Percentiles rank a stretch among this genome's conserved stretches.
These are phyloP conservation scores for Syncephalastrum monosporum DNA, from an alignment of 371 early-diverging fungal genomes.

Conservation along the genomic window DNA sequence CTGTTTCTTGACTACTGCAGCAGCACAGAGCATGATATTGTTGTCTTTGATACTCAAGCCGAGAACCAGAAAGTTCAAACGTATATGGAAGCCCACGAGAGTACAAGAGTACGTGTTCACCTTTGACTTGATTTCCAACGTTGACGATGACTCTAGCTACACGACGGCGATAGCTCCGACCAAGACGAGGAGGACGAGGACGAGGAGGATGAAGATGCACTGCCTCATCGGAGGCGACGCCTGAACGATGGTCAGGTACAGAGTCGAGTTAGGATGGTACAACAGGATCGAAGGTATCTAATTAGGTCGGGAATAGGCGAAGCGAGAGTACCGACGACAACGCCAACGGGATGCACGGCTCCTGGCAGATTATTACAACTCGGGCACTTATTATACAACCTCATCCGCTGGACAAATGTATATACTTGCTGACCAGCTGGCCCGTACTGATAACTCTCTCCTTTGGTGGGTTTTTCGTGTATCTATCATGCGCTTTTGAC, in stretches of 20 bases:
- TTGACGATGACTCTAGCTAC: no score
- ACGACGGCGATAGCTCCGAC: conserved; percentile 7
- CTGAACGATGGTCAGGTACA: conserved; percentile 17
- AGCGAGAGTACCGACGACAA: conserved; percentile 13
- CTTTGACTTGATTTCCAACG: no score
- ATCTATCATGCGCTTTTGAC: background rate
- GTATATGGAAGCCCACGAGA: conserved; percentile 67
- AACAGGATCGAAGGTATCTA: background rate
- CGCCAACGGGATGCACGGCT: conserved; percentile 29
- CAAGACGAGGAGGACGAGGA: conserved; percentile 29
- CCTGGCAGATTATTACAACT: conserved; percentile 56
- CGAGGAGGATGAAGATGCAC: conserved; percentile 20
- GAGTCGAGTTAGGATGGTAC: background rate
- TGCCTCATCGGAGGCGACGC: conserved; percentile 8
- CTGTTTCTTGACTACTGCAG: conserved; percentile 78
- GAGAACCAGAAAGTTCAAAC: conserved; percentile 59
- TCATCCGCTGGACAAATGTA: conserved; percentile 59
- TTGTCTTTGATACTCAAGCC: conserved; percentile 80
- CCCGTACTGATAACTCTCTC: conserved; percentile 55
- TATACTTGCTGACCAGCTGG: conserved; percentile 54
- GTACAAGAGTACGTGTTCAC: no score
- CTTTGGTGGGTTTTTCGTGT: conserved; percentile 49
- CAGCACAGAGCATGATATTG: conserved; percentile 57
- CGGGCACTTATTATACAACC: conserved; percentile 57
- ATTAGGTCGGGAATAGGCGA: background rate